Percentiles rank a stretch among this genome's conserved stretches.
Evolutionary conservation across 2,329 filamentous ascomycete genomes (phyloP).

Genomic region (Diplodia seriata): DNA sequence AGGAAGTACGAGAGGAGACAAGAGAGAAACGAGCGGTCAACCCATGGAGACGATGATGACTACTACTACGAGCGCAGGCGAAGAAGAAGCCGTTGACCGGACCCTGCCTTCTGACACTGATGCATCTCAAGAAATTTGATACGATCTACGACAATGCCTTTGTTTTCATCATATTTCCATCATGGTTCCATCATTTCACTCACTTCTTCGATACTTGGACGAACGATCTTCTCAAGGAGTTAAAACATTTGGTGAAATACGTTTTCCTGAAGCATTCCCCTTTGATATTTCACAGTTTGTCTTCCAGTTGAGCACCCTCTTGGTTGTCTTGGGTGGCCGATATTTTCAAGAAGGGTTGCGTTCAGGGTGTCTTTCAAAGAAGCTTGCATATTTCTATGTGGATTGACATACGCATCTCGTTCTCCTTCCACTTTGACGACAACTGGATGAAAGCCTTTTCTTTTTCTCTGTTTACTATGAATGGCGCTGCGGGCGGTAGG

Average conservation of each 20-base stretch:
- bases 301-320: background rate
- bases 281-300: background rate
- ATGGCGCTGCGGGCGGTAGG: background rate
- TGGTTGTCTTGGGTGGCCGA: background rate
- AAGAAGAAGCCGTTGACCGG: conserved; percentile 17
- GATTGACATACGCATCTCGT: background rate
- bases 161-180: background rate
- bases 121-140: background rate
- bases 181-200: background rate
- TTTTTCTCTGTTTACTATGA: background rate
- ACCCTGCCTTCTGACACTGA: background rate
- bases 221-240: background rate
- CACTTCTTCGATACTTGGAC: background rate
- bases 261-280: background rate
- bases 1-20: conserved; percentile 39
- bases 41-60: conserved; percentile 9
- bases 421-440: background rate
- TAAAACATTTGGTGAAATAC: background rate
- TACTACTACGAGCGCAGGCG: conserved; percentile 27
- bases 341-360: background rate
- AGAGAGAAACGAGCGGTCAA: conserved; percentile 6
- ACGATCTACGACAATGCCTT: background rate
- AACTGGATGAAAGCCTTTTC: background rate
- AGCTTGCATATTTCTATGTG: background rate
- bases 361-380: background rate